Base-by-base conservation (phyloP, 257 asterid genomes). In the Solanum etuberosum region DNA sequence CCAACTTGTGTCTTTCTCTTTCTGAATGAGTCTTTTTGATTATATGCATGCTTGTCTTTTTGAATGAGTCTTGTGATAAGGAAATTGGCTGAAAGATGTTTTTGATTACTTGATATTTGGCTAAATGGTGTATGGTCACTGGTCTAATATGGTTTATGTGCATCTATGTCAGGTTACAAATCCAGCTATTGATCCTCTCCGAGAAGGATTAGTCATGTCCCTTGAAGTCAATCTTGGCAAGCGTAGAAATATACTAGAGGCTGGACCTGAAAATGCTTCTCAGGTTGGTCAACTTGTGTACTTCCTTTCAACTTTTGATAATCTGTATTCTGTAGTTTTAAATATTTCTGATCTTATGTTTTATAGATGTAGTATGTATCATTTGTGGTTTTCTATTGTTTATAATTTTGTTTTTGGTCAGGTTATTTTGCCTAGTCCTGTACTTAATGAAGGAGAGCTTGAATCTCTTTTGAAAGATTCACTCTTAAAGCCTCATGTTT, bases 201-300 rank as follows among this genome's bases (percentile, higher is more conserved):
- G 99, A 92, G 99, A 97, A 94, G 99, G 99, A 77, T 89, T 97
- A 83, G 99, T 97, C 87, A 97, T 97, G 99, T 97, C 99, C 83
- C 98, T 97, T 86, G 99, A 97, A 91, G 96, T 97, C 89, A 96
- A 96, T 91, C 98, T 97, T 88, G 99, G 99, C 86, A 96, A 92
- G 91, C 95, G 99, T 89, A 92, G 98, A 80, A 97, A 97, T 89
- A 95, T 97, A 86, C 94, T 96, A 86, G 98, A 94, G 94, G 94
- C 94, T 92, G 99, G 99, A 87, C 99, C 99, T 15, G 94, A 94
- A 84, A 96, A 96, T 88, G 98, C 95, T 87, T 96, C 98, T 89
- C 99, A 96, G 99, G 99, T 97, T 88, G 78, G 87, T 89, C 25
- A 35, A 31, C 81, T 9, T 86, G 86, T 83, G 80, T 48, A 83